Percentiles rank a stretch among this genome's conserved stretches.
phyloP scores from a whole-genome alignment of 495 filamentous ascomycete species.

The Penicillium diatomitis region DNA sequence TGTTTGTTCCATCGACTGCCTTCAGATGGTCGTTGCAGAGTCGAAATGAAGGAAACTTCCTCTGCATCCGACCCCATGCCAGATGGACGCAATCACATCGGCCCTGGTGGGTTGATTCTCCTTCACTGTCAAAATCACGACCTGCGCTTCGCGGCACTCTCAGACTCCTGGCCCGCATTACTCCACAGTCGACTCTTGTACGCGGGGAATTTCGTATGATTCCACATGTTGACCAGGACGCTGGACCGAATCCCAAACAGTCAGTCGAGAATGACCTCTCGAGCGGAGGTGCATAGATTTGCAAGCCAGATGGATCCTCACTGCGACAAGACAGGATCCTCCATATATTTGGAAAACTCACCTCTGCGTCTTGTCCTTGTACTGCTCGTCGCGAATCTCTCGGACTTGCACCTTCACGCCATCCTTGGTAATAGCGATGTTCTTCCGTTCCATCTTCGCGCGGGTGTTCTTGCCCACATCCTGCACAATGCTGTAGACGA shows the following conservation, averaged over 20 bases:
- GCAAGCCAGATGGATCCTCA: too few relatives aligned
- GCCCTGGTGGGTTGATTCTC: background rate
- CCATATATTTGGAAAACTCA: conserved; percentile 14
- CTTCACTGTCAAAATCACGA: conserved; percentile 18
- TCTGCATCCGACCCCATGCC: too few relatives aligned
- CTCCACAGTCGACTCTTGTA: conserved; percentile 54
- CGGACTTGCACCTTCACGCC: conserved; percentile 76
- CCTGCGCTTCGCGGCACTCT: conserved; percentile 26
- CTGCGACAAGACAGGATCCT: too few relatives aligned
- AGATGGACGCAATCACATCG: too few relatives aligned
- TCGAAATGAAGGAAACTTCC: too few relatives aligned
- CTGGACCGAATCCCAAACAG: conserved; percentile 12
- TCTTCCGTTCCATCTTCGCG: conserved; percentile 72
- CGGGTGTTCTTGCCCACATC: conserved; percentile 60
- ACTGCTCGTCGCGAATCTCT: conserved; percentile 64
- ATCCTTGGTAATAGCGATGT: conserved; percentile 73
- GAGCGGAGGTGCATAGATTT: background rate
- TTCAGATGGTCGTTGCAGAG: too few relatives aligned
- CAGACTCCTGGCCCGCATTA: conserved; percentile 20
- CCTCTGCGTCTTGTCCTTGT: conserved; percentile 75
- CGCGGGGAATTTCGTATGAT: conserved; percentile 50
- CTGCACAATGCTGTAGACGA: conserved; percentile 60
- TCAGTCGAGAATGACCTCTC: background rate
- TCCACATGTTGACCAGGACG: conserved; percentile 71
- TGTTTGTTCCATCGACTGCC: too few relatives aligned